A percentile compares a stretch with the other conserved stretches of the same genome.
Conservation (phyloP, 805 yeast genomes). For the Kregervanrija delftensis region DNA sequence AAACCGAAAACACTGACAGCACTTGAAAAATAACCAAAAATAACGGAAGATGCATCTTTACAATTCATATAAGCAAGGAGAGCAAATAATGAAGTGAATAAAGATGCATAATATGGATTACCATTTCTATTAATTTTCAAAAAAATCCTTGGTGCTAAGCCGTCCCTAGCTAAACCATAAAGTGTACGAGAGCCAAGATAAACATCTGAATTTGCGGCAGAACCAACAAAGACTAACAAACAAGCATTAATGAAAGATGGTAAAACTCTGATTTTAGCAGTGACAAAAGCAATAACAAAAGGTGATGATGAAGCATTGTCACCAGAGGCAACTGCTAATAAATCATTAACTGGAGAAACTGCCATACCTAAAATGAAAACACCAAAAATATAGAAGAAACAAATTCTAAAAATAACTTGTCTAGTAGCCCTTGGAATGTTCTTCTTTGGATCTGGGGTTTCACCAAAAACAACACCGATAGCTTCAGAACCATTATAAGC, state of each 20-base stretch:
- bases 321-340: slow-evolving; percentile 37
- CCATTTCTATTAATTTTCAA: slow-evolving; percentile 63
- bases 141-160: slow-evolving; percentile 49
- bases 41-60: slow-evolving; percentile 5
- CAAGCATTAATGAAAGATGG: slow-evolving; percentile 64
- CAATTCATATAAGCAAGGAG: slow-evolving; percentile 12
- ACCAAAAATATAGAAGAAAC: slow-evolving; percentile 42
- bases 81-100: slow-evolving; percentile 12
- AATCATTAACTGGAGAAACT: slow-evolving; percentile 42
- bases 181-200: slow-evolving; percentile 58
- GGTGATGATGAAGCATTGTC: slow-evolving; percentile 54
- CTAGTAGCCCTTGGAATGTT: slow-evolving; percentile 42
- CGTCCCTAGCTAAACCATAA: slow-evolving; percentile 55
- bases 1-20: slow-evolving; percentile 17
- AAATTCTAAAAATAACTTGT: slow-evolving; percentile 48
- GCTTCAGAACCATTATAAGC: slow-evolving; percentile 45
- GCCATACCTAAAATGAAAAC: slow-evolving; percentile 43
- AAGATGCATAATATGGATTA: slow-evolving; percentile 38
- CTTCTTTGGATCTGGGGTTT: slow-evolving; percentile 40
- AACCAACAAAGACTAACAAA: slow-evolving; percentile 52
- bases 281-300: slow-evolving; percentile 56
- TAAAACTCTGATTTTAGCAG: slow-evolving; percentile 47
- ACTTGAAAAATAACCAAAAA: slow-evolving; percentile 14
- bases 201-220: slow-evolving; percentile 62
- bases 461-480: slow-evolving; percentile 41